These are phyloP conservation scores for Sporothrix pallida DNA, from an alignment of 2,329 filamentous ascomycete genomes.

Conservation along the genomic window DNA sequence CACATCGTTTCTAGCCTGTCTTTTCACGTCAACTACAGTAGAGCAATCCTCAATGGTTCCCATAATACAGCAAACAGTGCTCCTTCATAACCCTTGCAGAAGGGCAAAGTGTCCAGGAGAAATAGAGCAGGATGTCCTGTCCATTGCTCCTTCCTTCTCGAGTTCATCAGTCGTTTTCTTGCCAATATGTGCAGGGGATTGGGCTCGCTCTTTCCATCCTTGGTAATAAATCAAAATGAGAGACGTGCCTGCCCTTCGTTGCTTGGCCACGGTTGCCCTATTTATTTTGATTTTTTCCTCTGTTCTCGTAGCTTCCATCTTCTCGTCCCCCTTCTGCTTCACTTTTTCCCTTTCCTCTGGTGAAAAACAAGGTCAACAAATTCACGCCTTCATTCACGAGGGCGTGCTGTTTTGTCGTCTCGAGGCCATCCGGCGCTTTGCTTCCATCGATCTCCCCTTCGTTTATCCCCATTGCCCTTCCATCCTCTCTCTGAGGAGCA, in stretches of 20 bases:
- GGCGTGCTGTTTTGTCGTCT: no score
- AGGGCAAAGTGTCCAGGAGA: no score
- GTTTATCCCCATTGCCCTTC: background rate
- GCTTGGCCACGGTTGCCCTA: background rate
- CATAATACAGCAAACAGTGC: no score
- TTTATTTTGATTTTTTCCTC: background rate
- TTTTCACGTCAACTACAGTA: no score
- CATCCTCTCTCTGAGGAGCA: background rate
- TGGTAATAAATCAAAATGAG: background rate
- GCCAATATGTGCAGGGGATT: background rate
- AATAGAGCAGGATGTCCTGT: background rate
- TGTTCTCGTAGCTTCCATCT: no score
- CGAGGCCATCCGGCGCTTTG: background rate
- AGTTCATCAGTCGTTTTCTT: background rate
- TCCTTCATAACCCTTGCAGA: no score
- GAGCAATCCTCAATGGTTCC: no score
- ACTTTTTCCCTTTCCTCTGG: background rate
- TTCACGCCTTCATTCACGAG: background rate
- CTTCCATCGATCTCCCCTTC: background rate
- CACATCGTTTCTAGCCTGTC: no score
- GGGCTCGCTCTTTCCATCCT: slow-evolving; percentile 15
- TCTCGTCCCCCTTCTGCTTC: no score
- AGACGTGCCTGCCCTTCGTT: background rate
- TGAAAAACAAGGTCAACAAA: background rate
- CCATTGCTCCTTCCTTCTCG: background rate